Percentiles rank a stretch among this genome's conserved stretches.
Conservation (phyloP, 1,284 basidiomycete species). For the Moniliella sp. region DNA sequence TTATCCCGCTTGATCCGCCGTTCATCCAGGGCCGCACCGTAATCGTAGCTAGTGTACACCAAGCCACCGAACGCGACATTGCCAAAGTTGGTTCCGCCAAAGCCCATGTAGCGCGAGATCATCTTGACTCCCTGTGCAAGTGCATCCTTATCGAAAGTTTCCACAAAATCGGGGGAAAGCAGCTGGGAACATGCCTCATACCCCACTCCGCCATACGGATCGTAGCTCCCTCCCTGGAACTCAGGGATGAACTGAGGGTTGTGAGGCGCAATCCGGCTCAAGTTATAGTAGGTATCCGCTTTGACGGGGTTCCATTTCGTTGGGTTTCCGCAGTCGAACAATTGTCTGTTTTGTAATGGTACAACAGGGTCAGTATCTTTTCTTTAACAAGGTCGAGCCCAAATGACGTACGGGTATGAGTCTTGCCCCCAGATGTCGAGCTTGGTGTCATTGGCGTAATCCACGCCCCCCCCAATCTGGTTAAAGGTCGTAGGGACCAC, state of each 20-base stretch:
- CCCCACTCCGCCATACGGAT: slow-evolving; percentile 11
- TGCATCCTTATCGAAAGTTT: slow-evolving; percentile 8
- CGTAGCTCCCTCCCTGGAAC: slow-evolving; percentile 34
- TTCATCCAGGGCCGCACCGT: slow-evolving; percentile 16
- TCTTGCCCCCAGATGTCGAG: slow-evolving; percentile 44
- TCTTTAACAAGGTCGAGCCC: not conserved
- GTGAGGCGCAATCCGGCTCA: slow-evolving; percentile 37
- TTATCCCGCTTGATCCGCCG: slow-evolving; percentile 9
- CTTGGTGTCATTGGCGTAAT: slow-evolving; percentile 15
- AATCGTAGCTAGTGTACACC: slow-evolving; percentile 35
- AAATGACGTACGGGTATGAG: slow-evolving; percentile 40
- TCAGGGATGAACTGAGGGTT: slow-evolving; percentile 49
- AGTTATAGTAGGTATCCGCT: not conserved
- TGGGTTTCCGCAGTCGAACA: slow-evolving; percentile 19
- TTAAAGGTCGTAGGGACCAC: slow-evolving; percentile 17
- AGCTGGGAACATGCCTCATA: slow-evolving; percentile 10
- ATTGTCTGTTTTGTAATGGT: slow-evolving; percentile 28
- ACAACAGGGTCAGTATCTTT: not conserved
- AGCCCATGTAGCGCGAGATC: slow-evolving; percentile 46
- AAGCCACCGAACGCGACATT: slow-evolving; percentile 5
- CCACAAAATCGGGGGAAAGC: slow-evolving; percentile 9
- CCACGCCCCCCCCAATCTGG: slow-evolving; percentile 4
- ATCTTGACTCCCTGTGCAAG: slow-evolving; percentile 10
- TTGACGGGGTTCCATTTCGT: not conserved
- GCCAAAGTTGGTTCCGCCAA: slow-evolving; percentile 52